Percentiles rank a stretch among this genome's conserved stretches.
These are phyloP conservation scores for Colletotrichum falcatum DNA, from an alignment of 2,329 filamentous ascomycete genomes.

Conservation along the genomic window DNA sequence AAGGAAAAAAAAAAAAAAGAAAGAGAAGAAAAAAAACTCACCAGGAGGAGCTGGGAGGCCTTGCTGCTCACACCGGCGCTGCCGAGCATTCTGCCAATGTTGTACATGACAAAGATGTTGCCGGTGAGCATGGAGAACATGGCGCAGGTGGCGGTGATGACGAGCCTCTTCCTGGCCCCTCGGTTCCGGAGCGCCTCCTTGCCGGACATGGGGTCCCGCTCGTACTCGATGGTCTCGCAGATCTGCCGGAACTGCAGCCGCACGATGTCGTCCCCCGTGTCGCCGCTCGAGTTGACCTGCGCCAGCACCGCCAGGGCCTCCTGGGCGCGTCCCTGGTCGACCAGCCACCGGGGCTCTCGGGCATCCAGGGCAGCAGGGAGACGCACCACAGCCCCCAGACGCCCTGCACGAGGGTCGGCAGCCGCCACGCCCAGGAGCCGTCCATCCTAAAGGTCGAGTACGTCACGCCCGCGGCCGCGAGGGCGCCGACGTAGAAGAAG, in stretches of 20 bases:
- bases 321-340: conserved; percentile 12
- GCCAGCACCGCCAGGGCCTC: conserved; percentile 21
- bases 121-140: conserved; percentile 14
- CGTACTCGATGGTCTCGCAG: conserved; percentile 22
- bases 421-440: conserved; percentile 24
- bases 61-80: background rate
- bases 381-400: conserved; percentile 12
- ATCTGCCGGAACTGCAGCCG: conserved; percentile 28
- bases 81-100: background rate
- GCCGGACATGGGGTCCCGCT: conserved; percentile 12
- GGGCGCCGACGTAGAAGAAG: conserved; percentile 20
- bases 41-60: background rate
- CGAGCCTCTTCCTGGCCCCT: conserved; percentile 13
- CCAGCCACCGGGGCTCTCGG: conserved; percentile 26
- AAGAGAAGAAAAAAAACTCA: no score
- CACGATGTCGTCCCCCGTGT: conserved; percentile 17
- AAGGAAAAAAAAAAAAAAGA: no score
- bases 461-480: conserved; percentile 14
- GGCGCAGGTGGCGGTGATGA: background rate
- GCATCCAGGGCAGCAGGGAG: conserved; percentile 3
- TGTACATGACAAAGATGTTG: conserved; percentile 17
- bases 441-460: conserved; percentile 12
- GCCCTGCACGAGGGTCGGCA: conserved; percentile 12
- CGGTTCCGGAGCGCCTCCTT: conserved; percentile 4
- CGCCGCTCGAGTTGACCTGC: background rate